Evolutionary conservation across 2,329 filamentous ascomycete genomes (phyloP).

Genomic region (Penicillium sp.): DNA sequence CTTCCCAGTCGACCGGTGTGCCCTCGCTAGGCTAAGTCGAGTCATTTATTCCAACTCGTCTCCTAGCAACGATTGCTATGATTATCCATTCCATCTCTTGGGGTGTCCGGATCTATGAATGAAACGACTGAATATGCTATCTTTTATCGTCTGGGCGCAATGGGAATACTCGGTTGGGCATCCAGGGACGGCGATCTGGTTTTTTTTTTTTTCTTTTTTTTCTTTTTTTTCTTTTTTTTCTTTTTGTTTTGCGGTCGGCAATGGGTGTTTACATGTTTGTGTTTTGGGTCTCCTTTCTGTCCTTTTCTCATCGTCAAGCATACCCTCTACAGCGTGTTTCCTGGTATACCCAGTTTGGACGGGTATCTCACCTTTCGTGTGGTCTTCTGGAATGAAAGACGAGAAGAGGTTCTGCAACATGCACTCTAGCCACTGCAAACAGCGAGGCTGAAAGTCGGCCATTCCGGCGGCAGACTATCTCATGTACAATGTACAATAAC

Average conservation of each 20-base stretch:
- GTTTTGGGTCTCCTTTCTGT: conserved; percentile 5
- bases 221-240: conserved; percentile 16
- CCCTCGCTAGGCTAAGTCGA: conserved; percentile 30
- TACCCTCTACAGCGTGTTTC: conserved; percentile 23
- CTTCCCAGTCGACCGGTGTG: conserved; percentile 37
- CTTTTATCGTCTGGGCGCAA: conserved; percentile 24
- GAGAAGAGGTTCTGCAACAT: conserved; percentile 2
- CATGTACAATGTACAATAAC: conserved; percentile 18
- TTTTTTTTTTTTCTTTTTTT: not conserved
- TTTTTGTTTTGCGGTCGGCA: conserved; percentile 19
- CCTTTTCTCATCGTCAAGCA: conserved; percentile 16
- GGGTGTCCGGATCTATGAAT: conserved; percentile 24
- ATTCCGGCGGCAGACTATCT: not conserved
- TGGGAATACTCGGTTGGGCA: conserved; percentile 23
- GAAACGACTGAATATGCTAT: conserved; percentile 23
- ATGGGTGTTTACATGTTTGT: conserved; percentile 19
- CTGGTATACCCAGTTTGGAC: conserved; percentile 15
- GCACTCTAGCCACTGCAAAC: not conserved
- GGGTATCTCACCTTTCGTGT: conserved; percentile 12
- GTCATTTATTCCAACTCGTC: conserved; percentile 11
- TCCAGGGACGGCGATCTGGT: conserved; percentile 23
- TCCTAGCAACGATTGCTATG: conserved; percentile 21
- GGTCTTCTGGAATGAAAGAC: conserved; percentile 7
- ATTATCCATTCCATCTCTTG: conserved; percentile 17
- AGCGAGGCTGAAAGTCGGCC: not conserved